Evolutionary conservation across 2,329 filamentous ascomycete genomes (phyloP), one percentile per base, ranked within the genome.

Genomic region (Tympanopsis confertula): DNA sequence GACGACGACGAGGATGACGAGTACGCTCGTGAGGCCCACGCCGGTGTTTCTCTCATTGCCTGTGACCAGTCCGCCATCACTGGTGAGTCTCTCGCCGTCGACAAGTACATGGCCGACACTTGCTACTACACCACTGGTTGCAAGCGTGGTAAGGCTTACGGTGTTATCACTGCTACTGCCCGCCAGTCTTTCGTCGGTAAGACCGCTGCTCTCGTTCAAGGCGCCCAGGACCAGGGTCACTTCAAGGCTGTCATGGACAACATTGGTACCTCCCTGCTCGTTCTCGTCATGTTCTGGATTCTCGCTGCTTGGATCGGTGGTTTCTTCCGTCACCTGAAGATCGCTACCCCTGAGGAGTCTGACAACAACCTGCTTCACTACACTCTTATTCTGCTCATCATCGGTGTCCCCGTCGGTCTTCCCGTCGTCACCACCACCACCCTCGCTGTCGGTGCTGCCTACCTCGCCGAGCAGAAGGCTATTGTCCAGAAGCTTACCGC

Each of bases 221-320:
- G 78, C 51, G 78, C 78, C 49, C 67, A 80, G 63, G 78, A 82
- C 57, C 68, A 73, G 50, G 78, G 78, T 68, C 77, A 81, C 61
- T 82, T 82, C 74, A 83, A 83, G 67, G 78, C 78, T 50, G 80
- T 83, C 71, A 83, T 83, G 78, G 78, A 83, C 72, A 78, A 72
- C 55, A 83, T 83, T 51, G 78, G 78, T 62, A 81, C 76, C 44
- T 65, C 73, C 47, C 68, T 83, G 41, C 67, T 83, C 51, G 78
- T 83, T 54, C 65, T 83, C 47, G 78, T 82, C 65, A 76, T 82
- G 57, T 77, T 78, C 66, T 83, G 70, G 68, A 82, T 82, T 58
- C 68, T 83, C 49, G 61, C 69, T 45, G 68, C 78, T 50, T 82
- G 78, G 78, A 78, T 82, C 46, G 78, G 78, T 64, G 78, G 75